Evolutionary conservation across 2,329 filamentous ascomycete species (phyloP), one percentile per base, ranked within the genome.

Genomic region (Bisporella sp.): DNA sequence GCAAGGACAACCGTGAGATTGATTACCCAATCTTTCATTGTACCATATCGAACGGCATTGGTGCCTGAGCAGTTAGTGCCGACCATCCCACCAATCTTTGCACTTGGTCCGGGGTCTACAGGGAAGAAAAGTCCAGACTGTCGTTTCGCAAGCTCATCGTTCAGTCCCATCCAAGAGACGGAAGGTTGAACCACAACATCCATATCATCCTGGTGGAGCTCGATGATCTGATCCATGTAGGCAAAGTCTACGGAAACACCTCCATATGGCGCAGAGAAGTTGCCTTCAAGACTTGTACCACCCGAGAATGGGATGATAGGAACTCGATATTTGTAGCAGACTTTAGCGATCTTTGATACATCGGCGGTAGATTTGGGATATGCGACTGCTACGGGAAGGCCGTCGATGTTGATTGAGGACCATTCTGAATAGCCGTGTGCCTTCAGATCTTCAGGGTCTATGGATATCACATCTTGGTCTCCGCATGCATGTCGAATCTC

Each of bases 1-100:
- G 90, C 90, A 61, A 96, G 76, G 8, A 96, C 90, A 4, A 95
- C 88, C 0, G 90, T 96, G 58, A 96, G 70, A 48, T 81, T 86
- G 28, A 95, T 71, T 9, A 96, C 91, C 90, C 90, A 96, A 65
- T 96, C 90, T 55, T 88, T 84, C 89, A 96, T 96, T 2, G 90
- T 96, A 55, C 90, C 91, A 67, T 95, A 96, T 51, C 90, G 79
- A 71, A 95, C 95, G 12, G 90, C 85, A 66, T 96, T 96, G 11
- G 90, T 96, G 52, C 90, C 90, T 63, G 76, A 80, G 71, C 77
- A 81, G 35, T 78, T 78, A 3, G 86, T 90, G 28, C 85, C 86
- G 33, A 90, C 81, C 86, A 90, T 90, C 49, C 90, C 90, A 51
- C 90, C 90, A 60, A 96, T 96, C 84, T 89, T 89, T 54, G 90